A percentile compares a stretch with the other conserved stretches of the same genome.
Evolutionary conservation across 2,329 filamentous ascomycete species (phyloP).

Genomic region (Claviceps pazoutovae): DNA sequence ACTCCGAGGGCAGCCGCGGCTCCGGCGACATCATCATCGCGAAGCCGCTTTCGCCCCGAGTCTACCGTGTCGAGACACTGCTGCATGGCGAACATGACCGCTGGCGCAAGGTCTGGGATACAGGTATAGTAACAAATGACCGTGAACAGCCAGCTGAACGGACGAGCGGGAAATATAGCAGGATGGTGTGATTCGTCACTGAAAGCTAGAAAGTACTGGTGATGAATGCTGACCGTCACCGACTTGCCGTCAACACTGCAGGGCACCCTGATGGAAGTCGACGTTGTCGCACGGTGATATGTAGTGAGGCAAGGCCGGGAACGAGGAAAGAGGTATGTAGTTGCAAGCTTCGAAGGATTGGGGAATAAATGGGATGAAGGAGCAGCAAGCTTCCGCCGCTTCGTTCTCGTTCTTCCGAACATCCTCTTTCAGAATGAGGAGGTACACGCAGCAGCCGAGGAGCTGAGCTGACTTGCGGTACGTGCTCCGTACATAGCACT

Average conservation of each 20-base stretch:
- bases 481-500: no score
- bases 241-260: neutral
- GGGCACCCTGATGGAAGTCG: neutral
- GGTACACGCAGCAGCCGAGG: neutral
- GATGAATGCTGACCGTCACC: neutral
- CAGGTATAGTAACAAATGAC: neutral
- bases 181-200: no score
- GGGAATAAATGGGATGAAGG: neutral
- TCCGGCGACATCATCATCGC: slow-evolving; percentile 29
- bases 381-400: neutral
- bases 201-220: neutral
- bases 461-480: no score
- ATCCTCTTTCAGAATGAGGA: neutral
- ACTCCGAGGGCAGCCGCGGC: slow-evolving; percentile 31
- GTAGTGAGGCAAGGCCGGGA: no score
- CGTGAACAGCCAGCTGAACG: neutral
- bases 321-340: neutral
- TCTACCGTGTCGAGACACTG: slow-evolving; percentile 21
- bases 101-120: neutral
- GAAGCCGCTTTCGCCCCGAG: slow-evolving; percentile 28
- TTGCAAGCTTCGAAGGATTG: neutral
- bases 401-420: neutral
- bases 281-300: neutral
- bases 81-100: slow-evolving; percentile 25
- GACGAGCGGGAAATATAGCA: neutral